These are phyloP conservation scores for Glebionis coronaria DNA, from an alignment of 129 eudicot species.

Conservation along the genomic window DNA sequence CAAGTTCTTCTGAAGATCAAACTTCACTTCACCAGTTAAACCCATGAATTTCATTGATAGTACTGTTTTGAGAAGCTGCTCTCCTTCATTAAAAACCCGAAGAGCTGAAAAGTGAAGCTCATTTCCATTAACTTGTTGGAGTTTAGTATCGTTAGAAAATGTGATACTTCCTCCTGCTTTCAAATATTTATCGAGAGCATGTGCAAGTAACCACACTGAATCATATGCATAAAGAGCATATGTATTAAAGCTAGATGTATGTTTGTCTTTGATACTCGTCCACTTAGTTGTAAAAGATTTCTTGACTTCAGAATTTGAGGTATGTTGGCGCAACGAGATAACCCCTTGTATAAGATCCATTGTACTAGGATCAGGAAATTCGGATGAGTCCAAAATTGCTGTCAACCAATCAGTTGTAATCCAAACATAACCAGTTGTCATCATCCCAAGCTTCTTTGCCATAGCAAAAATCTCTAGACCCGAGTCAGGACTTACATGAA, in stretches of 20 bases:
- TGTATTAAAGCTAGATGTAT: slow-evolving; percentile 31
- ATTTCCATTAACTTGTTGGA: neutral
- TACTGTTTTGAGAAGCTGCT: slow-evolving; percentile 31
- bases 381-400: slow-evolving; percentile 38
- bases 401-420: slow-evolving; percentile 57
- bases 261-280: slow-evolving; percentile 21
- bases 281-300: slow-evolving; percentile 36
- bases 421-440: slow-evolving; percentile 58
- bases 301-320: slow-evolving; percentile 37
- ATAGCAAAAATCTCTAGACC: slow-evolving; percentile 24
- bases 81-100: slow-evolving; percentile 54
- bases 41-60: slow-evolving; percentile 41
- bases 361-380: slow-evolving; percentile 12
- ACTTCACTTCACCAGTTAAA: slow-evolving; percentile 43
- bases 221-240: slow-evolving; percentile 53
- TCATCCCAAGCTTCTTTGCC: slow-evolving; percentile 50
- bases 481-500: neutral
- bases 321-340: slow-evolving; percentile 34
- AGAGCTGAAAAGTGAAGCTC: slow-evolving; percentile 27
- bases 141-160: slow-evolving; percentile 34
- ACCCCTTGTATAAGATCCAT: slow-evolving; percentile 38
- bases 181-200: slow-evolving; percentile 42
- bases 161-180: slow-evolving; percentile 43
- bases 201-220: slow-evolving; percentile 62
- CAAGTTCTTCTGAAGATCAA: slow-evolving; percentile 30